phyloP scores from a whole-genome alignment of 495 filamentous ascomycete species.

The Cryomyces minteri region DNA sequence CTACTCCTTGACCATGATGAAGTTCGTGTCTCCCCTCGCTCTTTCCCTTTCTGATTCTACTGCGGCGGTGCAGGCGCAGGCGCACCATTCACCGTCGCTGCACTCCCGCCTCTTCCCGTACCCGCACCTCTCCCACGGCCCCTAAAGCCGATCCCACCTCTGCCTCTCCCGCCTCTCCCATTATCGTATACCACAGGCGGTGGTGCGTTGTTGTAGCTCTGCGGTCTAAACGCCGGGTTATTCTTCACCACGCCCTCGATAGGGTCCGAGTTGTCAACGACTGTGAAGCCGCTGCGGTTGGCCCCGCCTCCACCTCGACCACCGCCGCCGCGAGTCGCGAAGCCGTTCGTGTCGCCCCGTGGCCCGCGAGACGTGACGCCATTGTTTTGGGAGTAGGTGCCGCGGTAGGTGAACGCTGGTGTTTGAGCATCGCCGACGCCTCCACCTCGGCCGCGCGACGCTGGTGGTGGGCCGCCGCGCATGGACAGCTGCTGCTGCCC shows the following conservation, averaged over 20 bases:
- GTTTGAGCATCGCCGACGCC: background rate
- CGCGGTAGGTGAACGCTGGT: constrained; percentile 2
- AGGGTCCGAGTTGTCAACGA: constrained; percentile 32
- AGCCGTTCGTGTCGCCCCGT: constrained; percentile 4
- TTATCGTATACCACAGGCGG: constrained; percentile 51
- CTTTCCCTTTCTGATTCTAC: background rate
- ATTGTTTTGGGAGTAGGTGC: background rate
- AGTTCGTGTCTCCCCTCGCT: no score
- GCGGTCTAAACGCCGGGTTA: constrained; percentile 35
- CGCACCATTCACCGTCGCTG: background rate
- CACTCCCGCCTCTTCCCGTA: constrained; percentile 1
- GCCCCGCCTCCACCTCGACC: constrained; percentile 13
- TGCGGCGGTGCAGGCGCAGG: background rate
- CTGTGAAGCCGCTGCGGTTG: constrained; percentile 30
- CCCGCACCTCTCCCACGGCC: constrained; percentile 3
- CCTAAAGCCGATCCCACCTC: constrained; percentile 20
- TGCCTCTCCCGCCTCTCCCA: constrained; percentile 33
- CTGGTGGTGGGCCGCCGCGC: constrained; percentile 1
- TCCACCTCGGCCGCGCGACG: background rate
- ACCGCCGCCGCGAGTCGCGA: constrained; percentile 9
- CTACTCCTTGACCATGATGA: no score
- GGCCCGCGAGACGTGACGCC: constrained; percentile 2
- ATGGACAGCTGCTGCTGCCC: constrained; percentile 12
- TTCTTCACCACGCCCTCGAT: constrained; percentile 29
- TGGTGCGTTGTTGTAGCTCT: constrained; percentile 55